These are phyloP conservation scores for Phoenix roebelenii DNA, from an alignment of 176 grass and related monocot genomes.

Conservation along the genomic window DNA sequence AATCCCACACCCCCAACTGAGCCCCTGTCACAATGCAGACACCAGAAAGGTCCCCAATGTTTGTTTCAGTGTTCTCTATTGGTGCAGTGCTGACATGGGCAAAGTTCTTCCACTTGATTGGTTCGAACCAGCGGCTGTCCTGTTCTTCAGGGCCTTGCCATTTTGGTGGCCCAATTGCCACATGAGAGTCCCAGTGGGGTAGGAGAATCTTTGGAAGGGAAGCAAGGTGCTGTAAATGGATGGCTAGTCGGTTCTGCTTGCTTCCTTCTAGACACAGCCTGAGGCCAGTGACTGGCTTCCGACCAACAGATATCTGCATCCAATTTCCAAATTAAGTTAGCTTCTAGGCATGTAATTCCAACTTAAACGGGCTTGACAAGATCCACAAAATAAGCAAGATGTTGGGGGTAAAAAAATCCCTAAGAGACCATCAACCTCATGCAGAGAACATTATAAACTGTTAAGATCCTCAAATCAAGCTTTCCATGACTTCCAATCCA, in stretches of 20 bases:
- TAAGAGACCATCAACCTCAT: too few relatives aligned
- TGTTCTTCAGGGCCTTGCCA: constrained; percentile 98
- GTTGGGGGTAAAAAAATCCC: neutral
- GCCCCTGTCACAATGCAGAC: constrained; percentile 93
- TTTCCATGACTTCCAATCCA: too few relatives aligned
- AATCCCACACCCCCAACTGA: constrained; percentile 97
- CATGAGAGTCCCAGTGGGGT: constrained; percentile 85
- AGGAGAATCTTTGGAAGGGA: constrained; percentile 88
- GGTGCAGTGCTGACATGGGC: constrained; percentile 94
- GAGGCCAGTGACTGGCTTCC: constrained; percentile 81
- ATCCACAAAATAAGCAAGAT: neutral
- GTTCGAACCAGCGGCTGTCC: constrained; percentile 98
- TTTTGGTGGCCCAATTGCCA: constrained; percentile 87
- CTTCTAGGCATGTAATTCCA: too few relatives aligned
- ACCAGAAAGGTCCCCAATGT: constrained; percentile 81
- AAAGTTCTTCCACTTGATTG: constrained; percentile 95
- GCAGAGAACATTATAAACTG: too few relatives aligned
- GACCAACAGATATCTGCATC: constrained; percentile 83
- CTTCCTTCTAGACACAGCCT: constrained; percentile 71
- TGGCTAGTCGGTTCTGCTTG: constrained; percentile 76
- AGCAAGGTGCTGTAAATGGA: constrained; percentile 85
- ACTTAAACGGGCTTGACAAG: too few relatives aligned
- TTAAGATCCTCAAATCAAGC: too few relatives aligned
- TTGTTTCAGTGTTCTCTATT: constrained; percentile 77
- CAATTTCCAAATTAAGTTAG: neutral